Evolutionary conservation across 1,139 yeast genomes (phyloP).

Genomic region (Waltiozyma sp.): DNA sequence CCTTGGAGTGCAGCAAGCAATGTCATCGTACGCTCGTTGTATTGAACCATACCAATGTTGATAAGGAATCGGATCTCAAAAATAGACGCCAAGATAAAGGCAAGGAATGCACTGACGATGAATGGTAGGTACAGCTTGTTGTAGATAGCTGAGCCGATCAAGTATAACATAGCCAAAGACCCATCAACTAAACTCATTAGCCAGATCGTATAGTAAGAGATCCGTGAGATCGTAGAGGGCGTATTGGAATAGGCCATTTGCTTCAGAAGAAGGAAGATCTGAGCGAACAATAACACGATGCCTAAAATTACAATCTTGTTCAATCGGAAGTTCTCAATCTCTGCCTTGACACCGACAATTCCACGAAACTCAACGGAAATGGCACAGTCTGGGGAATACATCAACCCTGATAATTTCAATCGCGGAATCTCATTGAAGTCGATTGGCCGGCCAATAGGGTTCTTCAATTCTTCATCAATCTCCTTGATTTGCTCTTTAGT

Average conservation of each 20-base stretch:
- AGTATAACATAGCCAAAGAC: slow-evolving; percentile 47
- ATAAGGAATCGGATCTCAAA: slow-evolving; percentile 74
- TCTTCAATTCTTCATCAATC: slow-evolving; percentile 59
- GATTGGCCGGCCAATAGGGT: slow-evolving; percentile 72
- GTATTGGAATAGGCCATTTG: slow-evolving; percentile 68
- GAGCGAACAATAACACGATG: slow-evolving; percentile 34
- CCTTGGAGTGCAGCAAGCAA: slow-evolving; percentile 55
- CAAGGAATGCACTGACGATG: slow-evolving; percentile 58
- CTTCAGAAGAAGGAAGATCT: slow-evolving; percentile 38
- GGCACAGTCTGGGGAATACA: slow-evolving; percentile 90
- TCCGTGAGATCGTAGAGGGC: slow-evolving; percentile 66
- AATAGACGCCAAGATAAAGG: slow-evolving; percentile 59
- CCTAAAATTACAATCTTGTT: slow-evolving; percentile 38
- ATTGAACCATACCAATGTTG: slow-evolving; percentile 59
- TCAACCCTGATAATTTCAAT: slow-evolving; percentile 41
- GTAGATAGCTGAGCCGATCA: slow-evolving; percentile 46
- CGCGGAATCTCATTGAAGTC: slow-evolving; percentile 39
- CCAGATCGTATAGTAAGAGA: slow-evolving; percentile 53
- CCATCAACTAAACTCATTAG: slow-evolving; percentile 57
- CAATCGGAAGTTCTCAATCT: slow-evolving; percentile 33
- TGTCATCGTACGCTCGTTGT: slow-evolving; percentile 57
- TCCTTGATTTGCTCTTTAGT: slow-evolving; percentile 39
- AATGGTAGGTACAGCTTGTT: slow-evolving; percentile 53
- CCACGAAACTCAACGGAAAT: slow-evolving; percentile 32
- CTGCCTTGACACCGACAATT: slow-evolving; percentile 49